These are phyloP conservation scores for Cutaneotrichosporon cavernicola DNA, from an alignment of 1,284 basidiomycete species.

Conservation along the genomic window DNA sequence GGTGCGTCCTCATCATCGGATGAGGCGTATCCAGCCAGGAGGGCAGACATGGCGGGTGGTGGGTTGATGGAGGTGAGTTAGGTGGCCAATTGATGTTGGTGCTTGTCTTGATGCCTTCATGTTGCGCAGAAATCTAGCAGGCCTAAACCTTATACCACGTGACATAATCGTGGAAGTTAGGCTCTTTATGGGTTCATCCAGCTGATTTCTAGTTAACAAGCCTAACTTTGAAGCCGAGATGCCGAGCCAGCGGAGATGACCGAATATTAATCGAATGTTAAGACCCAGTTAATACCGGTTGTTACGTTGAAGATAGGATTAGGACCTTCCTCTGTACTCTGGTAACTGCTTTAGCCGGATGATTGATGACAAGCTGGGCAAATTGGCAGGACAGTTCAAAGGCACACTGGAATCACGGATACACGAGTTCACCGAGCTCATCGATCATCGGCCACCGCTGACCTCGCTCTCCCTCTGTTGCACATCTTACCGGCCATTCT, in stretches of 20 bases:
- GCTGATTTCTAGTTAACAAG: conserved; percentile 14
- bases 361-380: too few relatives aligned
- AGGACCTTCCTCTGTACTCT: neutral
- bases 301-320: neutral
- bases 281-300: neutral
- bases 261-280: neutral
- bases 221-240: neutral
- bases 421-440: too few relatives aligned
- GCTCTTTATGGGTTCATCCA: neutral
- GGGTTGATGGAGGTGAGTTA: conserved; percentile 5
- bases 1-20: conserved; percentile 46
- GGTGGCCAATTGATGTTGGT: conserved; percentile 12
- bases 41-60: conserved; percentile 37
- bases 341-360: neutral
- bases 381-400: too few relatives aligned
- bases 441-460: too few relatives aligned
- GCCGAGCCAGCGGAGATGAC: neutral
- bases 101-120: neutral
- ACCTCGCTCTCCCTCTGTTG: neutral
- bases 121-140: neutral
- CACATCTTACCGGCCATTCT: neutral
- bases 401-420: too few relatives aligned
- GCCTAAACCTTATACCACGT: conserved; percentile 16
- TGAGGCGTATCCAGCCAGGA: conserved; percentile 49
- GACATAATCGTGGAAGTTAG: conserved; percentile 18